Conservation (phyloP, 441 rosid species). For the Eruca vesicaria region DNA sequence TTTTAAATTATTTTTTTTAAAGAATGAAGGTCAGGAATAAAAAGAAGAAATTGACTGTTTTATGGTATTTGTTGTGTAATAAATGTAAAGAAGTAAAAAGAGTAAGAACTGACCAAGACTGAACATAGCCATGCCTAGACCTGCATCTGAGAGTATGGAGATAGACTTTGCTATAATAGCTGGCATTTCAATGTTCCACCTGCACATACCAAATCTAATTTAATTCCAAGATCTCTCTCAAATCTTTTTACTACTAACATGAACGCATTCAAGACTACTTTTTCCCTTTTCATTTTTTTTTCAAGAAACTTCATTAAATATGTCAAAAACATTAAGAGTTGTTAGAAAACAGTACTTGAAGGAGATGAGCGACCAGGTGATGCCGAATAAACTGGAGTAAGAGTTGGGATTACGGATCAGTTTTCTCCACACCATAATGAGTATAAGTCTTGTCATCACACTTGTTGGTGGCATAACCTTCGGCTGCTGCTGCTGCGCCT, state of each 20-base stretch:
- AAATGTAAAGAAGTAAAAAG: conserved; percentile 9
- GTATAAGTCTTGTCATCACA: conserved; percentile 98
- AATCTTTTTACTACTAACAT: neutral
- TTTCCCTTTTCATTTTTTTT: neutral
- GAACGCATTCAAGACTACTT: neutral
- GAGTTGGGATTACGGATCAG: conserved; percentile 94
- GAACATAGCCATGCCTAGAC: conserved; percentile 99
- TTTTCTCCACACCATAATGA: conserved; percentile 99
- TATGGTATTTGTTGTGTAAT: conserved; percentile 5
- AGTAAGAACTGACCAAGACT: conserved; percentile 89
- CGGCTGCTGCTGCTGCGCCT: conserved; percentile 27
- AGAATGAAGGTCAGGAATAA: conserved; percentile 20
- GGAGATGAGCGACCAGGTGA: conserved; percentile 83
- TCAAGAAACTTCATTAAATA: neutral
- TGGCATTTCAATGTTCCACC: conserved; percentile 96
- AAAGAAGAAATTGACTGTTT: conserved; percentile 23
- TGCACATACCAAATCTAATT: conserved; percentile 32
- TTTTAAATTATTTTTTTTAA: neutral
- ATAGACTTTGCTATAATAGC: conserved; percentile 90
- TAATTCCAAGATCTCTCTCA: conserved; percentile 18
- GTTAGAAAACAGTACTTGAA: conserved; percentile 51
- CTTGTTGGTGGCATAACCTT: conserved; percentile 94
- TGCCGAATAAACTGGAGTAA: conserved; percentile 92
- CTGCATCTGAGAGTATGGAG: conserved; percentile 98
- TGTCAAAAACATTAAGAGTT: neutral